Evolutionary conservation across 441 rosid genomes (phyloP), one percentile per base, ranked within the genome.

Genomic region (Erysimum cheiri): DNA sequence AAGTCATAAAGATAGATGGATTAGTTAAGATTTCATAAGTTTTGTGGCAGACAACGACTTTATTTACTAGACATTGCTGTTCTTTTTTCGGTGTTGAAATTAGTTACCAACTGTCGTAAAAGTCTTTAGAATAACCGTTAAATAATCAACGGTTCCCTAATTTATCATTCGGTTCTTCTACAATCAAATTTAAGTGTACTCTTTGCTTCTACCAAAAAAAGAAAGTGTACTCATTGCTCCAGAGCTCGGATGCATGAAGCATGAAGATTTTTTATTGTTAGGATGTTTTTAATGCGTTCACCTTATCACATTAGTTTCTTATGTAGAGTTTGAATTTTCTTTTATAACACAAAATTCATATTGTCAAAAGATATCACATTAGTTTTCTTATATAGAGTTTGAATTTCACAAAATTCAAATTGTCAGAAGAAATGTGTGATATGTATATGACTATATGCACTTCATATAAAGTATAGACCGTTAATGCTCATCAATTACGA

Each of bases 11-110:
- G 68, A 26, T n/a, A 11, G n/a, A 52, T 53, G 58, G 43, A 31
- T 46, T 54, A 17, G 64, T 74, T 74, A 69, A 73, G 77, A 72
- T 65, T 65, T 64, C 62, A 41, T 58, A 50, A 15, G 58, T 54
- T 74, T 60, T 67, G 66, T 74, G 78, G 78, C 78, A 74, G 78
- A 74, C 73, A 74, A 67, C 12, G 73, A 74, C 73, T 74, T 60
- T 17, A 44, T 28, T 60, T 60, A 74, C 64, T 54, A 31, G 46
- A 74, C 46, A 46, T 43, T 35, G 44, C n/a, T 60, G 62, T 66
- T 44, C 3, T 11, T 56, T 65, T 19, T 14, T 22, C 5, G 43
- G 24, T 15, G 73, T 53, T 67, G 69, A 74, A 67, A 60, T 53
- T 36, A 44, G 3, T 26, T 19, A 67, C 78, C 43, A 60, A 67